Evolutionary conservation across 768 basidiomycete species (phyloP).

Genomic region (Crucibulum laeve): DNA sequence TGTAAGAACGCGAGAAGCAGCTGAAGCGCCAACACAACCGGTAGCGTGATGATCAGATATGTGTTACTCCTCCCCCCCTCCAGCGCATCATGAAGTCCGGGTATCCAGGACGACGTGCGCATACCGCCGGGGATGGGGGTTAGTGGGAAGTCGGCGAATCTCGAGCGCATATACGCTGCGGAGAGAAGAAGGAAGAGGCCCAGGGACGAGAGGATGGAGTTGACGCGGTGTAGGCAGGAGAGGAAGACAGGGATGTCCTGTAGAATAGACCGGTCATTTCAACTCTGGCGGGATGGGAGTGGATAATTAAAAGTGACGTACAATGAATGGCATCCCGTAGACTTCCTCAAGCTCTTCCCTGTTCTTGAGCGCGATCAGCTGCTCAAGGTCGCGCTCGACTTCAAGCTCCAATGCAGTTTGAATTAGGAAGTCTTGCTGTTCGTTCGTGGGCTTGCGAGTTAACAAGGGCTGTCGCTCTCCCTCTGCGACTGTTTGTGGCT

Average conservation of each 20-base stretch:
- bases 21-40: slow-evolving; percentile 43
- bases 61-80: slow-evolving; percentile 23
- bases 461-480: slow-evolving; percentile 3
- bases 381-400: slow-evolving; percentile 64
- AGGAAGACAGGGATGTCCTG: slow-evolving; percentile 79
- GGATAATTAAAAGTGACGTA: slow-evolving; percentile 44
- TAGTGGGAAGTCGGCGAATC: slow-evolving; percentile 29
- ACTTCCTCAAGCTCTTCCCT: slow-evolving; percentile 77
- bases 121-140: slow-evolving; percentile 3
- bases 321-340: slow-evolving; percentile 77
- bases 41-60: slow-evolving; percentile 34
- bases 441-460: slow-evolving; percentile 9
- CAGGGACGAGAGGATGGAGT: slow-evolving; percentile 65
- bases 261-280: too few species aligned
- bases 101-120: neutral
- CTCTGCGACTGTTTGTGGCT: slow-evolving; percentile 5
- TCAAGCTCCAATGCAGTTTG: slow-evolving; percentile 25
- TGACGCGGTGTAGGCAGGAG: slow-evolving; percentile 71
- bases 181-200: slow-evolving; percentile 62
- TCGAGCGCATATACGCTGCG: slow-evolving; percentile 55
- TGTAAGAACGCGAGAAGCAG: slow-evolving; percentile 58
- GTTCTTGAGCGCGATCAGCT: slow-evolving; percentile 55
- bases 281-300: too few species aligned
- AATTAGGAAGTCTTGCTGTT: neutral
- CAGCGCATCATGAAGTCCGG: neutral